Base-by-base conservation (phyloP, 2,329 filamentous ascomycete species). In the Epichloe brachyelytri region DNA sequence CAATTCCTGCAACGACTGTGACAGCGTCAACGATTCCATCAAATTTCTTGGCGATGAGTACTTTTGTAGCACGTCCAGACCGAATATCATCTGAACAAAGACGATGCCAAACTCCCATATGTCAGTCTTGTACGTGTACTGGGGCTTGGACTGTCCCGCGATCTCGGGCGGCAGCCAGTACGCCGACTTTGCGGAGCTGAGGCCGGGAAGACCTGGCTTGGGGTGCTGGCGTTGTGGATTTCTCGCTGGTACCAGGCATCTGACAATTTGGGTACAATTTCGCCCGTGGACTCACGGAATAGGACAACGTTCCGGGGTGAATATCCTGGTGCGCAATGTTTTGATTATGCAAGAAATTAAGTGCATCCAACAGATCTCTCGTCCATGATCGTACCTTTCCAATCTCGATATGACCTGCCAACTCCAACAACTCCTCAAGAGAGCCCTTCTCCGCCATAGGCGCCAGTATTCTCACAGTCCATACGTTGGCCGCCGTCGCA, bases 31-130 rank as follows among this genome's bases (percentile, higher is more conserved):
- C 1, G 81, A 80, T 12, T 84, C 81, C 63, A 88, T 82, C 48
- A 95, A 68, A 41, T 81, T 79, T 51, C 78, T 79, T 1, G 91
- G 90, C 0, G 88, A 94, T 15, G 83, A 82, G 65, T 93, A 91
- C 53, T 83, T 85, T 53, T 84, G 76, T 17, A 85, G 74, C 6
- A 88, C 79, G 57, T 88, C 81, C 36, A 88, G 74, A 2, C 93
- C 93, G 64, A 96, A 91, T 3, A 93, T 78, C 88, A 97, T 96
- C 64, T 98, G 91, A 39, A 95, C 68, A 59, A 96, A 86, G 5
- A 96, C 79, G 33, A 96, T 80, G 4, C 93, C 93, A 60, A 98
- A 82, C 57, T 96, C 87, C 93, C 93, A 98, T 8, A 97, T 80
- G 64, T 97, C 93, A 0, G 88, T 88, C 65, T 95, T 95, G 60